Evolutionary conservation across 495 filamentous ascomycete species (phyloP), one percentile per base, ranked within the genome.

Genomic region (Sphaerosporella brunnea): DNA sequence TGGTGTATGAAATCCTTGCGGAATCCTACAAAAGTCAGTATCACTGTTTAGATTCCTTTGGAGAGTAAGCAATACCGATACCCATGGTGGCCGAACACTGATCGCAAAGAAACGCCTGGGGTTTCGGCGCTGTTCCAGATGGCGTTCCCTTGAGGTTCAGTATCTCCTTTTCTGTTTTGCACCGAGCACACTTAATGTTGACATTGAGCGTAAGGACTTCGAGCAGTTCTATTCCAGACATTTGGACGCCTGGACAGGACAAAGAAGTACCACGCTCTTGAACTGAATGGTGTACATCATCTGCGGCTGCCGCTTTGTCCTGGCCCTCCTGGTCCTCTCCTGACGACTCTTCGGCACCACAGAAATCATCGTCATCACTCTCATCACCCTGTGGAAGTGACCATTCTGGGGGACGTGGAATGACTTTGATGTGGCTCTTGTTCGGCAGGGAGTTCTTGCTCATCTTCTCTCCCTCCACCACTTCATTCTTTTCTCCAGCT

Each of bases 341-440:
- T 18, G 71, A 66, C 2, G 61, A 61, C 2, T 71, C 69, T 21
- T 71, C 72, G 1, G 60, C 64, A 18, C 65, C 63, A 13, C 61
- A 64, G 13, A 57, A 67, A 24, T 62, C 66, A 3, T 69, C 63
- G 10, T 62, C 50, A n/a, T 60, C 63, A 23, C 62, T 61, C 15
- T 65, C 68, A 8, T 21, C 43, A 5, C 18, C 4, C 15, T 37
- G 20, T 0, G 56, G 53, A 1, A 68, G 54, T 5, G 68, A 65
- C 85, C 86, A 94, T 56, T 94, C 86, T 2, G 82, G 80, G 1
- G 86, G 86, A 3, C 84, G 70, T 11, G 82, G 78, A 37, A 94
- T 83, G 47, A 82, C 65, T 53, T 78, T 74, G 32, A 93, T 62
- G 59, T 93, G 85, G 8, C 68, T 67, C 30, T 67, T 75, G 37